Base-by-base conservation (phyloP, 169 alveolate genomes). In the Cryptosporidium felis region DNA sequence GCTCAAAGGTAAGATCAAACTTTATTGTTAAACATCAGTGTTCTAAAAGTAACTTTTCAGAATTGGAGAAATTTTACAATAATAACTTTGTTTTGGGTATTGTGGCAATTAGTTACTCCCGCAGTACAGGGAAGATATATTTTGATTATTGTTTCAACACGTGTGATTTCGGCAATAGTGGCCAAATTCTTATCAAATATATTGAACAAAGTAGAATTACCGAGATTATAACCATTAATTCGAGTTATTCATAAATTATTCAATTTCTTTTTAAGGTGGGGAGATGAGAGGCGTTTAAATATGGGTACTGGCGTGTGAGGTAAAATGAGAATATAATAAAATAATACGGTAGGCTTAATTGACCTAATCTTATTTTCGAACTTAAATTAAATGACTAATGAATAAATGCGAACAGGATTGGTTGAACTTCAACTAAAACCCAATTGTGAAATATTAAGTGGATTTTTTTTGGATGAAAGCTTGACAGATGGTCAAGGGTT, bases 71-170 rank as follows among this genome's bases (percentile, higher is more conserved):
- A 9, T 36, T 74, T 51, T 74, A 74, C 85, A 34, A 14, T 28
- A 4, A 38, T 74, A n/a, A 74, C 85, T 36, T 34, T 56, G 41
- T n/a, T 74, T 32, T 74, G 85, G 85, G 74, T 53, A 14, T 26
- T 41, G 14, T 74, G 85, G 85, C 85, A 74, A 74, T 56, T 74
- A 74, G 38, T 74, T 10, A 53, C 85, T 21, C 85, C 85, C 12
- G 56, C 67, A 21, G 44, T 74, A 28, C 85, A 74, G 42, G 85
- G 85, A 47, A 49, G 56, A 28, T 74, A 74, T 74, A 12, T 53
- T 40, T 53, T 74, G 45, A 74, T 74, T 21, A 67, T 74, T 1
- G 56, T 74, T 28, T 74, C 85, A 49, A 74, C 85, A 18, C 36
- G 85, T 14, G 45, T 58, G 5, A 56, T 74, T 2, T 74, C 85